Percentiles rank a stretch among this genome's conserved stretches.
These are phyloP conservation scores for Paramecium bursaria DNA, from an alignment of 73 alveolate species.

Conservation along the genomic window DNA sequence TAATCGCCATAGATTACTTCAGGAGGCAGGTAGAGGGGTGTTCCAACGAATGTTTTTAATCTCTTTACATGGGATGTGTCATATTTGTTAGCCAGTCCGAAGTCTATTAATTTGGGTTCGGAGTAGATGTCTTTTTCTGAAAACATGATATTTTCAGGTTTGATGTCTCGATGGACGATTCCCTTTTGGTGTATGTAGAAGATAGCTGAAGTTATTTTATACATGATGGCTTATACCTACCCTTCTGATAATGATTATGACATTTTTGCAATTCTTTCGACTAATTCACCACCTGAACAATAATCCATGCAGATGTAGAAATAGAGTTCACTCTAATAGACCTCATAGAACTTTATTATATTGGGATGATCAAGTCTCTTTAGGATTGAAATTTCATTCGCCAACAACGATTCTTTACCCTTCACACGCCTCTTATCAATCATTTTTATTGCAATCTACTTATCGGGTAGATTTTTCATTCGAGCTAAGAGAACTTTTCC, in stretches of 20 bases:
- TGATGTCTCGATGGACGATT: constrained; percentile 95
- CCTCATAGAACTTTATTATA: constrained; percentile 74
- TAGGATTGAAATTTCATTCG: constrained; percentile 71
- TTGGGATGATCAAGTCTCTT: constrained; percentile 76
- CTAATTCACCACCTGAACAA: constrained; percentile 78
- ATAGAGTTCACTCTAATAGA: constrained; percentile 68
- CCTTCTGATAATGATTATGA: constrained; percentile 5
- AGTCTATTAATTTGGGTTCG: constrained; percentile 94
- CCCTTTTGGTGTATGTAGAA: constrained; percentile 92
- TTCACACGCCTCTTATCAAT: constrained; percentile 60
- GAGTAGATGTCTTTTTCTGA: constrained; percentile 80
- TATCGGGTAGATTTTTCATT: constrained; percentile 31
- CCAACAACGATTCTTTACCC: constrained; percentile 56
- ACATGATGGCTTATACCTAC: constrained; percentile 31
- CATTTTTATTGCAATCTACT: constrained; percentile 60
- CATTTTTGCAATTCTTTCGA: constrained; percentile 70
- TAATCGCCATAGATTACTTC: constrained; percentile 95
- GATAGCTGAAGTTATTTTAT: constrained; percentile 78
- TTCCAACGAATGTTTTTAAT: constrained; percentile 93
- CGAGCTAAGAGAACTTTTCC: constrained; percentile 50
- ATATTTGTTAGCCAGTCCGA: constrained; percentile 88
- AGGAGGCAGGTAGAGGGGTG: constrained; percentile 97
- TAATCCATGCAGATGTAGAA: constrained; percentile 74
- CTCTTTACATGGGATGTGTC: constrained; percentile 80
- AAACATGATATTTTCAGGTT: constrained; percentile 97